Evolutionary conservation across 108 stramenopile species (phyloP).

Genomic region (Cyclotella distinguenda): DNA sequence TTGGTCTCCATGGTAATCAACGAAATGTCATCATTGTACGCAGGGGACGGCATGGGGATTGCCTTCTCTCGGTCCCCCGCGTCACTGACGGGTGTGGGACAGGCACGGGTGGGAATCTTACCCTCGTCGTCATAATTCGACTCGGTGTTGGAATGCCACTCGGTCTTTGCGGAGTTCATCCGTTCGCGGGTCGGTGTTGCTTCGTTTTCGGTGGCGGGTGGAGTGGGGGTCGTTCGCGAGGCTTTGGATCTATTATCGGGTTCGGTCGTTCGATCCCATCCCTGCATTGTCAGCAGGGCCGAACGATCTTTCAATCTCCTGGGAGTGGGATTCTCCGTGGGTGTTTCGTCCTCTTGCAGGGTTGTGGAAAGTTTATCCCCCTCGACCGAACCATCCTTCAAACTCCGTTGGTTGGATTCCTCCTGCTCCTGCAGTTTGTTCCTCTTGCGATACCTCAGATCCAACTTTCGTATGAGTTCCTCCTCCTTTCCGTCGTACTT

Average conservation of each 20-base stretch:
- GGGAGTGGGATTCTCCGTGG: neutral
- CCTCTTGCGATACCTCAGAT: conserved; percentile 35
- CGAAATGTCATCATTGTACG: conserved; percentile 41
- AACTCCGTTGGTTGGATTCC: neutral
- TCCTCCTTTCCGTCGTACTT: conserved; percentile 50
- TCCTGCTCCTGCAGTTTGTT: conserved; percentile 6
- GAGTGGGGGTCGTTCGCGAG: no score
- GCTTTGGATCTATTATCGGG: no score
- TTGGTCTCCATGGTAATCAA: conserved; percentile 51
- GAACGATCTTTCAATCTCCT: conserved; percentile 16
- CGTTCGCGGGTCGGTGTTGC: no score
- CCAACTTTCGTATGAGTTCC: conserved; percentile 47
- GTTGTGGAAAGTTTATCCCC: neutral
- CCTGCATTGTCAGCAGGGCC: conserved; percentile 16
- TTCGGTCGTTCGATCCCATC: conserved; percentile 20
- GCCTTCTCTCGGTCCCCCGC: neutral
- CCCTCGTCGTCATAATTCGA: neutral
- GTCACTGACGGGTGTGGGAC: neutral
- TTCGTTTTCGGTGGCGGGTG: no score
- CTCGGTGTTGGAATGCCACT: conserved; percentile 6
- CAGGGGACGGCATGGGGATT: neutral
- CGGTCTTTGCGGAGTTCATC: conserved; percentile 5
- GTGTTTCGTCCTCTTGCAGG: neutral
- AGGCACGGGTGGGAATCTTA: neutral
- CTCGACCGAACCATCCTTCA: neutral